These are phyloP conservation scores for Exutisphaerella laricina DNA, from an alignment of 2,329 filamentous ascomycete species.

Conservation along the genomic window DNA sequence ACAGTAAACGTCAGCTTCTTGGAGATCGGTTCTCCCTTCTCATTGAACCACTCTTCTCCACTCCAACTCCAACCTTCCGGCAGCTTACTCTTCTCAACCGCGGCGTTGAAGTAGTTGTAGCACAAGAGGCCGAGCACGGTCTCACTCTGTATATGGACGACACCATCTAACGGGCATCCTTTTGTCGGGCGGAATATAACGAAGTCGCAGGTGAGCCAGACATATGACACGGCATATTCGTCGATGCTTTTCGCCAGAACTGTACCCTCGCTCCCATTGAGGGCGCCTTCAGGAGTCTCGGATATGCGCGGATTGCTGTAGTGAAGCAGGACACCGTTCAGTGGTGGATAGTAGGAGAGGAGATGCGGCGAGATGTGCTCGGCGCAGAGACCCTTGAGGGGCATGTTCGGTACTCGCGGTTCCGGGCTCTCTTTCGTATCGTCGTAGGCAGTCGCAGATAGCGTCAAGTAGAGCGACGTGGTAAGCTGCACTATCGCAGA, in stretches of 20 bases:
- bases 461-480: conserved; percentile 71
- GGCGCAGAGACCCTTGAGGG: conserved; percentile 64
- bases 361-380: conserved; percentile 71
- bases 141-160: conserved; percentile 78
- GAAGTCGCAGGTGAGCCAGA: conserved; percentile 32
- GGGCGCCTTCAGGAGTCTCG: conserved; percentile 34
- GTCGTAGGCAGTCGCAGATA: conserved; percentile 63
- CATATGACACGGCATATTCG: conserved; percentile 80
- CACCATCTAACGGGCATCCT: conserved; percentile 71
- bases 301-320: conserved; percentile 66
- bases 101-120: conserved; percentile 88
- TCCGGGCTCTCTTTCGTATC: background rate
- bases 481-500: conserved; percentile 76
- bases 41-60: conserved; percentile 68
- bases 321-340: conserved; percentile 68
- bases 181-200: conserved; percentile 50
- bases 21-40: conserved; percentile 60
- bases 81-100: conserved; percentile 69
- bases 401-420: conserved; percentile 42
- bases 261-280: conserved; percentile 5
- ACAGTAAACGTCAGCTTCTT: conserved; percentile 72
- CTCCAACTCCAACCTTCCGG: conserved; percentile 71
- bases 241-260: conserved; percentile 51
- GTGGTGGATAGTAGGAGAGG: conserved; percentile 67
- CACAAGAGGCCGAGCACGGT: conserved; percentile 85